Base-by-base conservation (phyloP, 2,329 filamentous ascomycete genomes). In the Fusarium cyanostomum region DNA sequence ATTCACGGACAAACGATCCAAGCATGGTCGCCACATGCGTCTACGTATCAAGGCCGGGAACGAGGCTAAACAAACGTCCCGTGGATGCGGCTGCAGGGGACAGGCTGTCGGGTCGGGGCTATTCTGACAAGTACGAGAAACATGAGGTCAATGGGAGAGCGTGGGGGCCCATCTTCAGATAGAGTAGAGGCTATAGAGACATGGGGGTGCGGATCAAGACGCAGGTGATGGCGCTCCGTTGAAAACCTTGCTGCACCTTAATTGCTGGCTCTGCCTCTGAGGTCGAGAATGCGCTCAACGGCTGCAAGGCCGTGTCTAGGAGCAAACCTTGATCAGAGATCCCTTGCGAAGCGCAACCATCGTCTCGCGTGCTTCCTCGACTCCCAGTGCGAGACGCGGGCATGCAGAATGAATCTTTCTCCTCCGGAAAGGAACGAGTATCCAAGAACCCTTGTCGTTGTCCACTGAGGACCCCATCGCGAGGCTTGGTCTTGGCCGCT, bases 401-500 rank as follows among this genome's bases (percentile, higher is more conserved):
- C 18, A 27, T 26, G 24, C 18, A 41, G 11, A n/a, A 37, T 37
- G 34, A 15, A 18, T 26, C 37, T 37, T n/a, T 18, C 34, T 18
- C 15, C 7, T 8, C 21, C 9, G 15, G 21, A 38, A 18, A 12
- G 24, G 18, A 41, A 7, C 8, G 38, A 26, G 13, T 18, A n/a
- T 0, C 12, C 13, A 54, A 38, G 18, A 12, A 15, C 18, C 21
- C 13, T 15, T 21, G 44, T 37, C 24, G 50, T 42, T 8, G n/a
- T 12, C n/a, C 38, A 21, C 21, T 6, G 21, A 21, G 21, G 38
- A 41, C 38, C 18, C 21, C 28, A 49, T 59, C 53, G 57, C 21
- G 45, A 59, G 51, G 52, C 46, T 64, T 51, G 16, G 44, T 51
- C 61, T 61, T 69, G 59, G 61, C 61, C 39, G 38, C 35, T 21